Evolutionary conservation across 805 yeast genomes (phyloP), one percentile per base, ranked within the genome.

Genomic region (Monosporozyma servazzii): DNA sequence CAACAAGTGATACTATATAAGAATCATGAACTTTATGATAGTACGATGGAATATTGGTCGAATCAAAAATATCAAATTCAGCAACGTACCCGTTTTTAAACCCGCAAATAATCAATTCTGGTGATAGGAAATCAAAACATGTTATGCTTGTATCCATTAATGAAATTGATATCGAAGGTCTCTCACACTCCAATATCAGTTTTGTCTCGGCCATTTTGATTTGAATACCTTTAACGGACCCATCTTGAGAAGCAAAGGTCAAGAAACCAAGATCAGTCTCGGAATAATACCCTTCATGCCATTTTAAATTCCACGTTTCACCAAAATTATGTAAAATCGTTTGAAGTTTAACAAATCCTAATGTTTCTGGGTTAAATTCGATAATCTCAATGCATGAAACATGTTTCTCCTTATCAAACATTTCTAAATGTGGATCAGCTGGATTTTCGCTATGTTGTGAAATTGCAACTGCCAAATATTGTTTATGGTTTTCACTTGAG

Each of bases 171-270:
- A 66, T 27, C 17, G 74, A 60, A 0, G 71, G 55, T 5, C 1
- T 55, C 56, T 37, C 51, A 50, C 39, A 58, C 41, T 15, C 62
- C 41, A 29, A 63, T 31, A 37, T 21, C 6, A 21, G 15, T 17
- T 15, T 5, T 30, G 23, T 25, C 20, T 15, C 47, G 6, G 44
- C 21, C 11, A 51, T 31, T 0, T 61, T 60, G 0, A 81, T 58
- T 47, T 72, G 71, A 17, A 81, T 60, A 5, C 82, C 58, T 51
- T 79, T 80, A 4, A 80, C 62, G 5, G 69, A 62, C 0, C 90
- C 90, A 62, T 81, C 84, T 41, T 78, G 77, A 54, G 79, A 78
- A 0, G 72, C 70, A 10, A 79, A 80, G 5, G 74, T 75, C n/a
- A 82, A 56, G 0, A 75, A 68, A 2, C 80, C 81, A 15, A 75